phyloP scores from a whole-genome alignment of 106 monocot genomes.

The Allium fistulosum region DNA sequence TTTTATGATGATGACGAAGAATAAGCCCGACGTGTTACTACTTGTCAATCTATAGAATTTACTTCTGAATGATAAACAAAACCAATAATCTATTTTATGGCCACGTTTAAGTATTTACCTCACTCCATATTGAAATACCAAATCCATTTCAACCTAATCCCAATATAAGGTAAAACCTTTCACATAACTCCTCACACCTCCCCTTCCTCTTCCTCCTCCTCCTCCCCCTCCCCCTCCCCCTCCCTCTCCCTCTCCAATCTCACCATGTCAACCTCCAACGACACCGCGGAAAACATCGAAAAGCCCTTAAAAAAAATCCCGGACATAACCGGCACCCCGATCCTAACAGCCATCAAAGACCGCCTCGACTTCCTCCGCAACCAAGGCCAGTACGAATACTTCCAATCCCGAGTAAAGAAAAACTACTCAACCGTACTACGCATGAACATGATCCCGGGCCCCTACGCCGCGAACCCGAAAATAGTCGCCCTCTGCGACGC shows the following conservation, averaged over 20 bases:
- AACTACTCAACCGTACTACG: constrained; percentile 45
- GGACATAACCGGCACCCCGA: constrained; percentile 17
- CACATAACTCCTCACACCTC: not conserved
- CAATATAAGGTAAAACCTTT: too few species aligned
- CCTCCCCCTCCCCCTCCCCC: too few species aligned
- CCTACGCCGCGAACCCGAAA: constrained; percentile 29
- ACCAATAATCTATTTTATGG: too few species aligned
- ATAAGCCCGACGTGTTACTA: too few species aligned
- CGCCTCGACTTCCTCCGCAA: constrained; percentile 43
- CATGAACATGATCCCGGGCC: constrained; percentile 40
- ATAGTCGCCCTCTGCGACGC: constrained; percentile 42
- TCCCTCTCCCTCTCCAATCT: not conserved
- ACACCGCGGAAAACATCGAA: not conserved
- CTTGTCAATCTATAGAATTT: too few species aligned
- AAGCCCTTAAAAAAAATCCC: constrained; percentile 8
- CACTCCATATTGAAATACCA: too few species aligned
- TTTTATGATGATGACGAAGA: too few species aligned
- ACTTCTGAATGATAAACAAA: too few species aligned
- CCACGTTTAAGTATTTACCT: too few species aligned
- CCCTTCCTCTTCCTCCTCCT: too few species aligned
- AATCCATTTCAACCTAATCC: too few species aligned
- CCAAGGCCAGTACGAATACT: constrained; percentile 30
- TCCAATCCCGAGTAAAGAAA: constrained; percentile 18
- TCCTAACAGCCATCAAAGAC: constrained; percentile 31
- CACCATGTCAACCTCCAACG: not conserved